Conservation (phyloP, 2,329 filamentous ascomycete species). For the Blumeria hordei region DNA sequence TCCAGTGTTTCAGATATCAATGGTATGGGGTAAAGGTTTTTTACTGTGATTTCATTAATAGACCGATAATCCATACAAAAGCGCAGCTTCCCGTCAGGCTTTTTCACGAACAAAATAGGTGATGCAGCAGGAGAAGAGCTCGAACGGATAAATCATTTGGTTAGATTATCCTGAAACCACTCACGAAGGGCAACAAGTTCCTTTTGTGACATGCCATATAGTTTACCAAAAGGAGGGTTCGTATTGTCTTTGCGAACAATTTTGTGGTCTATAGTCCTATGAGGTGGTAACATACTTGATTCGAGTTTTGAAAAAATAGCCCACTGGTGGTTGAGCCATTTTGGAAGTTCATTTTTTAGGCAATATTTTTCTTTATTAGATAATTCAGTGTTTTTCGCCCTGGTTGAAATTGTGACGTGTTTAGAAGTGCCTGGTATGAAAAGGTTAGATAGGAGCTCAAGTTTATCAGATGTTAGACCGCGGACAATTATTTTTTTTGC, state of each 20-base stretch:
- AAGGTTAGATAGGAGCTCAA: no score
- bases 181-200: neutral
- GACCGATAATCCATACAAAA: constrained; percentile 2
- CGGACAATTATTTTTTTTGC: no score
- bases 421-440: no score
- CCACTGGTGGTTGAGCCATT: neutral
- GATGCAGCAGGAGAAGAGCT: neutral
- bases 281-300: neutral
- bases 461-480: no score
- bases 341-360: no score
- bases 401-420: no score
- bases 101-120: neutral
- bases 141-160: neutral
- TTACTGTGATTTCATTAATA: constrained; percentile 2
- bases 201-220: neutral
- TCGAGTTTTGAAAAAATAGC: neutral
- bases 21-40: constrained; percentile 2
- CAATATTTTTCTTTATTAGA: no score
- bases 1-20: neutral
- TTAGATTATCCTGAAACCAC: neutral
- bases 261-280: neutral
- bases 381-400: no score
- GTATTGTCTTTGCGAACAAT: neutral
- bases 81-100: neutral
- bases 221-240: neutral